Percentiles rank a stretch among this genome's conserved stretches.
Conservation (phyloP, 1,284 basidiomycete genomes). For the Ustilago vetiveriae region DNA sequence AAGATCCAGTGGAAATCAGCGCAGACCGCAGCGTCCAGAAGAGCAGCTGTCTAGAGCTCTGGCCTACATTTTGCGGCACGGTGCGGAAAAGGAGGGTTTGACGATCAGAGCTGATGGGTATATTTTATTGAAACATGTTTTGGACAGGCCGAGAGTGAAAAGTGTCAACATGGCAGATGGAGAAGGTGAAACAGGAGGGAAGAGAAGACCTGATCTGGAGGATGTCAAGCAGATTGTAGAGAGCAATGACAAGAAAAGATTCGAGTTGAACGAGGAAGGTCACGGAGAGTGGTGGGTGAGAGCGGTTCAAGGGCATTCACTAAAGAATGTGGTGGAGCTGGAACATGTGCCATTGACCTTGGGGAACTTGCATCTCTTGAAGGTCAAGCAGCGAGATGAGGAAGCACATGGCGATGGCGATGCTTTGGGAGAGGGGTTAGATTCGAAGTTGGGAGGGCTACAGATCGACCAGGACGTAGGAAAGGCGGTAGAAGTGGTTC, state of each 20-base stretch:
- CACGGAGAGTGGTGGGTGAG: slow-evolving; percentile 72
- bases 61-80: slow-evolving; percentile 85
- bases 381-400: background rate
- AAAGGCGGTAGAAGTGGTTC: slow-evolving; percentile 40
- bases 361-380: slow-evolving; percentile 42
- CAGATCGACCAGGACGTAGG: background rate
- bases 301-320: slow-evolving; percentile 92
- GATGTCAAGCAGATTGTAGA: slow-evolving; percentile 52
- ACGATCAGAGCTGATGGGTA: slow-evolving; percentile 81
- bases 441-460: background rate
- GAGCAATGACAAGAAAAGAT: slow-evolving; percentile 62
- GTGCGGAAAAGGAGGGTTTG: slow-evolving; percentile 79
- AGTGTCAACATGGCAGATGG: slow-evolving; percentile 53
- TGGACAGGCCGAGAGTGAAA: slow-evolving; percentile 51
- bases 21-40: too few species aligned
- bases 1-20: background rate
- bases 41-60: slow-evolving; percentile 78
- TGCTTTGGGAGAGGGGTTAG: background rate
- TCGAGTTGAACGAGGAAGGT: slow-evolving; percentile 58
- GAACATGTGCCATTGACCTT: slow-evolving; percentile 35
- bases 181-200: slow-evolving; percentile 6
- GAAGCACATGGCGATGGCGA: slow-evolving; percentile 1
- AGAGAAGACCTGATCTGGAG: slow-evolving; percentile 25
- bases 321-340: slow-evolving; percentile 72
- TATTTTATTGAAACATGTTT: slow-evolving; percentile 74